phyloP scores from a whole-genome alignment of 177 flowering plant genomes.

The Vitis hybrid region DNA sequence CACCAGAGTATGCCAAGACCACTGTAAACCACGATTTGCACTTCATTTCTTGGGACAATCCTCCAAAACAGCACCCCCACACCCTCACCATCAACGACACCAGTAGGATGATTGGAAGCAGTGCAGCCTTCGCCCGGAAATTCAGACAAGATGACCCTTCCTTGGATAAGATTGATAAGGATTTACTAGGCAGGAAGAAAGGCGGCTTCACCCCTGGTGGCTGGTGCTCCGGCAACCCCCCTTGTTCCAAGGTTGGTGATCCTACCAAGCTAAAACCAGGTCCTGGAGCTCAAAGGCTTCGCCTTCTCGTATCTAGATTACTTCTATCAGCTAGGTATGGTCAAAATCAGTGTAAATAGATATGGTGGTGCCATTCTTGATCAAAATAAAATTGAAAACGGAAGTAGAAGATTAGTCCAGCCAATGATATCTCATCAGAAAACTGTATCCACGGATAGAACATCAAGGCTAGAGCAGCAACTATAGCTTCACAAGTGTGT shows the following conservation, averaged over 20 bases:
- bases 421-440: too few species aligned
- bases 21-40: conserved; percentile 83
- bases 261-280: conserved; percentile 55
- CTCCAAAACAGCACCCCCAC: conserved; percentile 89
- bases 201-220: conserved; percentile 80
- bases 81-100: conserved; percentile 60
- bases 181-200: conserved; percentile 50
- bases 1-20: conserved; percentile 57
- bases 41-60: conserved; percentile 85
- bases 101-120: conserved; percentile 52
- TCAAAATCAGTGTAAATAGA: conserved; percentile 52
- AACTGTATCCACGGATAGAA: too few species aligned
- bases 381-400: too few species aligned
- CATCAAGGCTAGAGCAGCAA: too few species aligned
- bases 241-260: conserved; percentile 62
- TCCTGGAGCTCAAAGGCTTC: conserved; percentile 68
- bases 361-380: conserved; percentile 2
- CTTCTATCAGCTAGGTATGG: conserved; percentile 23
- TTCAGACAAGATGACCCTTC: conserved; percentile 55
- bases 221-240: conserved; percentile 75
- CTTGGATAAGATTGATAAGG: conserved; percentile 67
- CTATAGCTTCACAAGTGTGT: too few species aligned
- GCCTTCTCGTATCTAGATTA: conserved; percentile 36
- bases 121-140: conserved; percentile 89
- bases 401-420: too few species aligned